Conservation (phyloP, 495 filamentous ascomycete genomes). For the Neurospora intermedia region DNA sequence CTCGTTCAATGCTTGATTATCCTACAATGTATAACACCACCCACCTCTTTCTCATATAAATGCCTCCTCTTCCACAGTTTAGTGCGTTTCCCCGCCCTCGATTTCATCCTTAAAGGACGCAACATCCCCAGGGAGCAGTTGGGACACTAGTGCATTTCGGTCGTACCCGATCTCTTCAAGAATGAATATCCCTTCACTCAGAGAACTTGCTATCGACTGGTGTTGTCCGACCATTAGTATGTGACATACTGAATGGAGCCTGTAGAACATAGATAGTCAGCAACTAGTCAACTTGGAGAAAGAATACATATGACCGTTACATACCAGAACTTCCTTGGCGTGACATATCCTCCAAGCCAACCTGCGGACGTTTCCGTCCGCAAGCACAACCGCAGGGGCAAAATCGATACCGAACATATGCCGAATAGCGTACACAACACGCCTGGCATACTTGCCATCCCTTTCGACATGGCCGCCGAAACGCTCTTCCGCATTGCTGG, state of each 20-base stretch:
- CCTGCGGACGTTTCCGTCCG: conserved; percentile 85
- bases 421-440: conserved; percentile 86
- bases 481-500: conserved; percentile 63
- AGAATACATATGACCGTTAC: conserved; percentile 20
- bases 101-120: background rate
- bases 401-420: conserved; percentile 99
- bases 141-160: background rate
- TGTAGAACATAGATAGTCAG: conserved; percentile 17
- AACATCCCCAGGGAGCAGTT: background rate
- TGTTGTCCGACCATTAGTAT: conserved; percentile 43
- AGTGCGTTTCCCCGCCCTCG: background rate
- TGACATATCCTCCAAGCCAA: conserved; percentile 92
- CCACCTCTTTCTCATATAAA: background rate
- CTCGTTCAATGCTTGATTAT: background rate
- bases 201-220: conserved; percentile 35
- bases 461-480: conserved; percentile 77
- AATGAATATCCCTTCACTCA: background rate
- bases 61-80: background rate
- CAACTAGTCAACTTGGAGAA: background rate
- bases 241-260: conserved; percentile 59
- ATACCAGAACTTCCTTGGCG: conserved; percentile 86
- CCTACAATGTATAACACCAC: background rate
- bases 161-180: background rate
- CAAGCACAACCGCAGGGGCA: conserved; percentile 81
- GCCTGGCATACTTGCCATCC: conserved; percentile 75